Base-by-base conservation (phyloP, 768 basidiomycete genomes). In the Favolaschia claudopus region DNA sequence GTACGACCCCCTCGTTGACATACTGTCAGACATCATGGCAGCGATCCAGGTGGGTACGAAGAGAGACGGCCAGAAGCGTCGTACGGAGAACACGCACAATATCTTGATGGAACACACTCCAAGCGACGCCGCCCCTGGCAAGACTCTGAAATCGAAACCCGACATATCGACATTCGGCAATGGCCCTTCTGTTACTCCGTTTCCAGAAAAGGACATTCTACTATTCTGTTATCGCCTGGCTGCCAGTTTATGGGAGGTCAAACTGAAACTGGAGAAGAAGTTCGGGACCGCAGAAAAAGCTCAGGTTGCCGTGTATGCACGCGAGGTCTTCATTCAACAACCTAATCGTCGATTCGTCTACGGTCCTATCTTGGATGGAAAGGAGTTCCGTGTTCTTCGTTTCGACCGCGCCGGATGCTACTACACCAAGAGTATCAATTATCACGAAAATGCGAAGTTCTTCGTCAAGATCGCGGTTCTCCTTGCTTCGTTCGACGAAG, bases 321-420 rank as follows among this genome's bases (percentile, higher is more conserved):
- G 60, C 62, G 63, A 50, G 8, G 49, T 53, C 28, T 65, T 72
- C 32, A 43, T 65, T 7, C 39, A 58, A 20, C 71, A 72, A 33
- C 51, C 52, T 4, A 67, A 68, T 36, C 66, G 71, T 12, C 39
- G 25, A 10, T 68, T 57, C 28, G 68, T 70, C 0, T 69, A 65
- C 29, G 33, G 59, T 7, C 46, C 66, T 17, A 19, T 66, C 19
- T 40, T 72, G 17, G 65, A 65, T 1, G 58, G 60, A 22, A 38
- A 48, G 1, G 31, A 31, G 2, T 34, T 62, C 25, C 58, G 48
- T 1, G 51, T 69, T 3, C 47, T 60, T 32, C 46, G 51, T 14
- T 70, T 68, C 56, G 71, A 70, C 52, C 58, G 68, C 36, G 44
- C 62, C 13, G 71, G 71, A 1, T 44, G 46, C 4, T 40, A 60